Evolutionary conservation across 1,284 basidiomycete genomes (phyloP).

Genomic region (Sanghuangporus baumii): DNA sequence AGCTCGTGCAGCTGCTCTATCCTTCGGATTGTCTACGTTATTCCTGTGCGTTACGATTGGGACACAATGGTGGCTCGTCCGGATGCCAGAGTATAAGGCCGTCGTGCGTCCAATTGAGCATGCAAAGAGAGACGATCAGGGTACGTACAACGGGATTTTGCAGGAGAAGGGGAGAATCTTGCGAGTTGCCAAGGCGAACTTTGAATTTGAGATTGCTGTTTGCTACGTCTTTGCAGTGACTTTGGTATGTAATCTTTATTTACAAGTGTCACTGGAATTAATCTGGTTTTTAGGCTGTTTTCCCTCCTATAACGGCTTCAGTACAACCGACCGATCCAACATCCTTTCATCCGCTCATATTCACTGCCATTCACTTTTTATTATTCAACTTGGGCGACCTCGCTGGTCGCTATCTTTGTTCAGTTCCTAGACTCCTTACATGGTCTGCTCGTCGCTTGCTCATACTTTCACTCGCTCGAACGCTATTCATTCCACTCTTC

Average conservation of each 20-base stretch:
- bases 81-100: slow-evolving; percentile 50
- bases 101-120: slow-evolving; percentile 40
- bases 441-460: slow-evolving; percentile 64
- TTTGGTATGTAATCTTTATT: slow-evolving; percentile 46
- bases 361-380: slow-evolving; percentile 68
- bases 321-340: slow-evolving; percentile 57
- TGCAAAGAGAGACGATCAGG: slow-evolving; percentile 15
- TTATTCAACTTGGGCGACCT: slow-evolving; percentile 78
- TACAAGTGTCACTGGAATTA: not conserved
- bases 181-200: slow-evolving; percentile 59
- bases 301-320: slow-evolving; percentile 78
- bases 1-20: slow-evolving; percentile 59
- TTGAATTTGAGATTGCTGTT: slow-evolving; percentile 65
- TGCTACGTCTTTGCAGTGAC: slow-evolving; percentile 76
- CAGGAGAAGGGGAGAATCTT: slow-evolving; percentile 39
- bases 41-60: slow-evolving; percentile 51
- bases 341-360: slow-evolving; percentile 53
- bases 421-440: slow-evolving; percentile 57
- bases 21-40: slow-evolving; percentile 64
- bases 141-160: slow-evolving; percentile 27
- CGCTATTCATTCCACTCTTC: slow-evolving; percentile 78
- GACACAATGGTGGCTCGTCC: slow-evolving; percentile 53
- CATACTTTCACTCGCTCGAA: slow-evolving; percentile 59
- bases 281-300: slow-evolving; percentile 57
- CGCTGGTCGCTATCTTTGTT: slow-evolving; percentile 67